Conservation (phyloP, 805 yeast species). For the Candida patagonica region DNA sequence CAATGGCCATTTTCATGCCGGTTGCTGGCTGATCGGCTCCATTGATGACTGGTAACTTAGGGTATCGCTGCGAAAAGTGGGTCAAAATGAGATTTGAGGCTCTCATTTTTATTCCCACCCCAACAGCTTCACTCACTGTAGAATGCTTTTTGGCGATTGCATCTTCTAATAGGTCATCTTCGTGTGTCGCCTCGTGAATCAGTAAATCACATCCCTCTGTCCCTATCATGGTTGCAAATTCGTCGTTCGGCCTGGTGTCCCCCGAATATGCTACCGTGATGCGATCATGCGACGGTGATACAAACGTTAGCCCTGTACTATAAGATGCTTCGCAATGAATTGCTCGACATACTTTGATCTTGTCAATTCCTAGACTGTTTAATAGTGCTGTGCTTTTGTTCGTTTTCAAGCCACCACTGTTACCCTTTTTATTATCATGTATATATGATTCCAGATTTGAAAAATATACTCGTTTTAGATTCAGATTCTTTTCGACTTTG, state of each 20-base stretch:
- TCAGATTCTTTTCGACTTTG: slow-evolving; percentile 34
- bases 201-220: slow-evolving; percentile 56
- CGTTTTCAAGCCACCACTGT: too few relatives aligned
- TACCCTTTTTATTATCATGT: neutral
- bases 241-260: slow-evolving; percentile 77
- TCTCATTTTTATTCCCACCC: slow-evolving; percentile 59
- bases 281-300: slow-evolving; percentile 46
- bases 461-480: slow-evolving; percentile 35
- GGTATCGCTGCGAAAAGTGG: slow-evolving; percentile 88
- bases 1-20: slow-evolving; percentile 32
- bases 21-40: slow-evolving; percentile 7
- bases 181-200: slow-evolving; percentile 91
- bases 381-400: neutral
- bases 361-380: slow-evolving; percentile 2
- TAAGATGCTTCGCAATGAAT: slow-evolving; percentile 80
- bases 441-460: slow-evolving; percentile 55
- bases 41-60: slow-evolving; percentile 37
- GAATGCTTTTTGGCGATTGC: slow-evolving; percentile 79
- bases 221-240: slow-evolving; percentile 58
- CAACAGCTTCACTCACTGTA: slow-evolving; percentile 79
- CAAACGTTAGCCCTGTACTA: slow-evolving; percentile 4
- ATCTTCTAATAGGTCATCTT: slow-evolving; percentile 64
- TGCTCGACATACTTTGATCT: slow-evolving; percentile 60
- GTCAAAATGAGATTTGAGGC: slow-evolving; percentile 68
- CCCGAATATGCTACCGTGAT: slow-evolving; percentile 87